Evolutionary conservation across 768 basidiomycete species (phyloP), one percentile per base, ranked within the genome.

Genomic region (Serendipita sp.): DNA sequence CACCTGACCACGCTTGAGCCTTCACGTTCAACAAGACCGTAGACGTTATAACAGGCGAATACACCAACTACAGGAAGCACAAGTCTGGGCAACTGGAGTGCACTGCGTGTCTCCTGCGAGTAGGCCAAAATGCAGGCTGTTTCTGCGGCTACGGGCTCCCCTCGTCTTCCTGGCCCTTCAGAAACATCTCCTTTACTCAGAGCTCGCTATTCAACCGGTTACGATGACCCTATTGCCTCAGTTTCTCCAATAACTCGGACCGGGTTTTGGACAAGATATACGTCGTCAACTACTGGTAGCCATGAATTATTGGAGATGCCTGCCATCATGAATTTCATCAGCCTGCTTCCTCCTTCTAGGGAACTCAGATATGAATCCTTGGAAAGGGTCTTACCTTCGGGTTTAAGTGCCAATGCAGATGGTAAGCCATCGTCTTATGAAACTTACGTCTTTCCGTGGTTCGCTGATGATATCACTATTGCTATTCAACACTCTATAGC

Each of bases 131-230:
- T 31, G 22, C 22, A 22, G 28, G 31, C 53, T 24, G 53, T n/a
- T 26, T 28, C 22, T 50, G 45, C 20, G 45, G 45, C 45, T 28
- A 22, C 45, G 5, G 45, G 45, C 2, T 38, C 34, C 34, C 31
- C 53, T 24, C 53, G 53, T 11, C 31, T 33, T 24, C 53, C 22
- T 17, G 53, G 53, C 24, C 24, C 31, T n/a, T 22, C 22, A 0
- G 53, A 58, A 24, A n/a, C 53, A 4, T 58, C 53, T 26, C 53
- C 53, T 22, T 31, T 58, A n/a, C 53, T 58, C 31, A 26, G 53
- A 58, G 53, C 53, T 24, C 53, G 53, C 11, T 58, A 58, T 58
- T 58, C 53, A 11, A 58, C 53, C 9, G 53, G 53, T 4, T 58
- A 58, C 3, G 31, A 58, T 33, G 53, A 58, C 14, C 53, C 53